Evolutionary conservation across 257 asterid genomes (phyloP).

Genomic region (Solanum medicagineum): DNA sequence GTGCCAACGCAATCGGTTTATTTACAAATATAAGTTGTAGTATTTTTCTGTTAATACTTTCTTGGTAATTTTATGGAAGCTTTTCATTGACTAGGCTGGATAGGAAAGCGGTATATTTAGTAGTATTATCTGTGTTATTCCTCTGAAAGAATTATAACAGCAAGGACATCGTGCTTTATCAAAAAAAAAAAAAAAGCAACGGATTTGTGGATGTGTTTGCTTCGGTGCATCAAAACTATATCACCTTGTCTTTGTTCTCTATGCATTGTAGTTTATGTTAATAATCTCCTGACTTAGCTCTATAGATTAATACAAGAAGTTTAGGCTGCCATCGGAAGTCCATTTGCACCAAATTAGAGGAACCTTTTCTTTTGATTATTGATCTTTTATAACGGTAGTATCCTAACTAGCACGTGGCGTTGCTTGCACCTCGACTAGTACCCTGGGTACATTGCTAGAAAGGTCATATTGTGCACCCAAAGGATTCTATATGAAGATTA

Average conservation of each 20-base stretch:
- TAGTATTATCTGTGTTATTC: not conserved
- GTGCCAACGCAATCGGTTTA: not conserved
- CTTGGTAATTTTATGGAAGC: not conserved
- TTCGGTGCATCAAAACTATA: not conserved
- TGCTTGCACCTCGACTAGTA: not conserved
- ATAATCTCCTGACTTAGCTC: not conserved
- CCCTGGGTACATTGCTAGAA: not conserved
- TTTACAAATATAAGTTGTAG: not conserved
- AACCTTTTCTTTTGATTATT: not conserved
- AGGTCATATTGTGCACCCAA: not conserved
- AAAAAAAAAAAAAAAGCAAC: not conserved
- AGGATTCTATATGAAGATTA: not conserved
- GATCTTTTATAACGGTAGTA: not conserved
- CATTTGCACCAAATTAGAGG: not conserved
- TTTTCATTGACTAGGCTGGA: not conserved
- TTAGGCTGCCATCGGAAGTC: not conserved
- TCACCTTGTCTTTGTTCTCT: not conserved
- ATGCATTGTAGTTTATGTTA: not conserved
- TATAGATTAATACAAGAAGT: not conserved
- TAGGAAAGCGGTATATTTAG: not conserved
- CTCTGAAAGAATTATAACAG: not conserved
- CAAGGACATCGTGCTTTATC: not conserved
- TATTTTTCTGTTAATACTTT: not conserved
- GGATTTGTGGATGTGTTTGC: not conserved
- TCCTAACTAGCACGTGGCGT: not conserved